Conservation (phyloP, 73 alveolate species). For the Stentor coeruleus region DNA sequence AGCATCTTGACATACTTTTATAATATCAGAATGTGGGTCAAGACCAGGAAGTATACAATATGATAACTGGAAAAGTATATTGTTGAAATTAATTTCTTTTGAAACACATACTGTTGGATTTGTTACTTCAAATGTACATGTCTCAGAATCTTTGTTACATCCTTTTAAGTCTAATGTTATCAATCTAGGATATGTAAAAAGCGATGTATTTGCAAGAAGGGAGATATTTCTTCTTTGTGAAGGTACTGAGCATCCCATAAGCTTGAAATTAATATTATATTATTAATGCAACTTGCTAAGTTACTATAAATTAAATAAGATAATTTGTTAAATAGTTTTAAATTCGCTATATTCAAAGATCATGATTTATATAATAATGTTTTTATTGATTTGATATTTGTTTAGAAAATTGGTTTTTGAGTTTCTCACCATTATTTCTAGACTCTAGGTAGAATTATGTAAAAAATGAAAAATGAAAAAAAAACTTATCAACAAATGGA, state of each 20-base stretch:
- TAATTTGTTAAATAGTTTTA: too few relatives aligned
- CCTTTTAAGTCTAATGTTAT: neutral
- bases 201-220: neutral
- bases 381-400: too few relatives aligned
- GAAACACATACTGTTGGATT: neutral
- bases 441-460: too few relatives aligned
- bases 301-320: too few relatives aligned
- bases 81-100: neutral
- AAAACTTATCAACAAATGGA: too few relatives aligned
- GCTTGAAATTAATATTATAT: too few relatives aligned
- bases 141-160: neutral
- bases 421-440: too few relatives aligned
- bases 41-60: slow-evolving; percentile 28
- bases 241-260: slow-evolving; percentile 1
- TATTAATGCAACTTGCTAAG: too few relatives aligned
- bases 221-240: neutral
- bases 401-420: too few relatives aligned
- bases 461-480: too few relatives aligned
- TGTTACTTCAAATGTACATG: neutral
- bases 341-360: too few relatives aligned
- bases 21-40: slow-evolving; percentile 8
- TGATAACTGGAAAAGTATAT: neutral
- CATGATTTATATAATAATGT: too few relatives aligned
- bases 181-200: neutral
- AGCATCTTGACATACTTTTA: slow-evolving; percentile 24